Evolutionary conservation across 2,329 filamentous ascomycete genomes (phyloP).

Genomic region (Albophoma yamanashiensis): DNA sequence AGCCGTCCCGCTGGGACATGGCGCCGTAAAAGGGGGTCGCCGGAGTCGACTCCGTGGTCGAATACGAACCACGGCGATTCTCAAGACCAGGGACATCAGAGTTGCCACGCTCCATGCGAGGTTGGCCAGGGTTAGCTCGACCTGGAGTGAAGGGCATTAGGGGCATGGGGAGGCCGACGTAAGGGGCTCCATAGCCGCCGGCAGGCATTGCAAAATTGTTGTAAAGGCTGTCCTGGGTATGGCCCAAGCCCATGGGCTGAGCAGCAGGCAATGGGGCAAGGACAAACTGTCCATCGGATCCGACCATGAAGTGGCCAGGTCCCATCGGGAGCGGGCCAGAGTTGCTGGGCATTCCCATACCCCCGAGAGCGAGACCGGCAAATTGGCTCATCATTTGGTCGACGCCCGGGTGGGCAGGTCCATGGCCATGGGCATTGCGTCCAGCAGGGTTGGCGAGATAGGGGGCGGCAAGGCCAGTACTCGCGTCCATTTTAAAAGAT

Average conservation of each 20-base stretch:
- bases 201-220: conserved; percentile 18
- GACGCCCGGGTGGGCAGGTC: conserved; percentile 15
- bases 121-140: conserved; percentile 31
- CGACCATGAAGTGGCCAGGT: conserved; percentile 25
- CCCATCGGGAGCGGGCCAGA: conserved; percentile 19
- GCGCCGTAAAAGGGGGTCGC: conserved; percentile 55
- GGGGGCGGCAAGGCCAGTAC: conserved; percentile 16
- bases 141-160: conserved; percentile 43
- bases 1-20: conserved; percentile 47
- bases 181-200: conserved; percentile 24
- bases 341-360: conserved; percentile 20
- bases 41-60: conserved; percentile 55
- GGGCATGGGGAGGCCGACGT: conserved; percentile 23
- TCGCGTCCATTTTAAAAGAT: conserved; percentile 23
- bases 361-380: conserved; percentile 24
- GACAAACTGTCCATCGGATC: conserved; percentile 27
- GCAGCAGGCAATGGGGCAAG: conserved; percentile 23
- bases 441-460: conserved; percentile 19
- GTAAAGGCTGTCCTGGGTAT: conserved; percentile 22
- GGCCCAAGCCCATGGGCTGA: conserved; percentile 23
- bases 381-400: conserved; percentile 25
- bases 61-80: conserved; percentile 57
- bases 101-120: conserved; percentile 35
- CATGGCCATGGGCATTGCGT: conserved; percentile 17
- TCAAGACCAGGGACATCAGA: conserved; percentile 51